Evolutionary conservation across 2,329 filamentous ascomycete species (phyloP).

Genomic region (Orbilia javanica): DNA sequence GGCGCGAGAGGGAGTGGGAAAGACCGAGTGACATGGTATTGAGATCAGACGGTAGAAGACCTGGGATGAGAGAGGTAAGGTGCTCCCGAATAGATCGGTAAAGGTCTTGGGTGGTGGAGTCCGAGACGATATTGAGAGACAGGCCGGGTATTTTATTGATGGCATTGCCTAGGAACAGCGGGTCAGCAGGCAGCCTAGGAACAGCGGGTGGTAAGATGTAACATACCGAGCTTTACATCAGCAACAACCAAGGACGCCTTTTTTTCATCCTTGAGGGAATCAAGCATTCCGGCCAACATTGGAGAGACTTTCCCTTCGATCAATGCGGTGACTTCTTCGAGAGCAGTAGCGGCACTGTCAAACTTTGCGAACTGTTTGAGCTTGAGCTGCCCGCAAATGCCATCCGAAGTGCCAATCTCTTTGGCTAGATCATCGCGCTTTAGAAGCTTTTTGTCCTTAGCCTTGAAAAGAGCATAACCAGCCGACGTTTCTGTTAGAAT

Average conservation of each 20-base stretch:
- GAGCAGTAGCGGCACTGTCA: slow-evolving; percentile 87
- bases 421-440: slow-evolving; percentile 84
- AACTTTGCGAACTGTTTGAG: slow-evolving; percentile 98
- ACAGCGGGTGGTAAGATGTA: background rate
- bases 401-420: slow-evolving; percentile 83
- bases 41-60: slow-evolving; percentile 84
- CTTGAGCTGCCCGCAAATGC: slow-evolving; percentile 87
- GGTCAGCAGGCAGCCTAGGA: background rate
- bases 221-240: slow-evolving; percentile 83
- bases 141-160: slow-evolving; percentile 93
- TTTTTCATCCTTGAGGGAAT: slow-evolving; percentile 95
- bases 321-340: slow-evolving; percentile 89
- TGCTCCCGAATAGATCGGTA: slow-evolving; percentile 95
- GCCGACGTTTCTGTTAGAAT: slow-evolving; percentile 94
- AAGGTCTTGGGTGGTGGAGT: slow-evolving; percentile 85
- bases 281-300: slow-evolving; percentile 82
- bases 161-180: slow-evolving; percentile 72
- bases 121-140: slow-evolving; percentile 78
- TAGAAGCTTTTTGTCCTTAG: slow-evolving; percentile 97
- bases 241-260: slow-evolving; percentile 94
- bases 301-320: slow-evolving; percentile 96
- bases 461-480: slow-evolving; percentile 98
- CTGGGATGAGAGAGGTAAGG: slow-evolving; percentile 88
- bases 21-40: slow-evolving; percentile 96
- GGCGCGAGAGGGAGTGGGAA: slow-evolving; percentile 93